Percentiles rank a stretch among this genome's conserved stretches.
Conservation (phyloP, 192 early-diverging fungal species). For the Entrophospora sp. region DNA sequence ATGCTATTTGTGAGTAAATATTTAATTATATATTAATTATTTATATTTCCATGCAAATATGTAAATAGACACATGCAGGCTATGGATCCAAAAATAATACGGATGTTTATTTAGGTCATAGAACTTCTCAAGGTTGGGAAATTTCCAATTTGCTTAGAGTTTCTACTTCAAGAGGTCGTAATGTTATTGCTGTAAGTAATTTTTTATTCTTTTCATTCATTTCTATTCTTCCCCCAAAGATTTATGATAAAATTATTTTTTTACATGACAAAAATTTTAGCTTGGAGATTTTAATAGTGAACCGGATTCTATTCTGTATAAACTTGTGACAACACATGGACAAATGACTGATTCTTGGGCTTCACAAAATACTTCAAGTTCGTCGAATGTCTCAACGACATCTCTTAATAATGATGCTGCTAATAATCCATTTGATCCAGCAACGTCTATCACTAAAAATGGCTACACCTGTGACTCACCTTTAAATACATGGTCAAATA, state of each 20-base stretch:
- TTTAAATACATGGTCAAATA: slow-evolving; percentile 43
- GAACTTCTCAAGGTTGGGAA: slow-evolving; percentile 47
- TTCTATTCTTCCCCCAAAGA: neutral
- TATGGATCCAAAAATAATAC: slow-evolving; percentile 34
- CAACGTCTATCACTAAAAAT: slow-evolving; percentile 31
- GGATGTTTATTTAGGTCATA: slow-evolving; percentile 40
- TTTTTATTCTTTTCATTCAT: neutral
- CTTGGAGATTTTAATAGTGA: slow-evolving; percentile 46
- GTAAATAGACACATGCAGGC: slow-evolving; percentile 50
- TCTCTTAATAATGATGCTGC: neutral
- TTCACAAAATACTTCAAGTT: slow-evolving; percentile 26
- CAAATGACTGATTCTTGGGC: slow-evolving; percentile 45
- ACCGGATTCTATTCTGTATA: slow-evolving; percentile 33
- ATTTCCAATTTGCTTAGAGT: slow-evolving; percentile 31
- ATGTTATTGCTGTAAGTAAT: slow-evolving; percentile 44
- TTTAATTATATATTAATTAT: neutral
- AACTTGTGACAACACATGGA: slow-evolving; percentile 36
- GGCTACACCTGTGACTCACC: slow-evolving; percentile 49
- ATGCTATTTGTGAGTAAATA: neutral
- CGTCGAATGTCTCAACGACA: slow-evolving; percentile 16
- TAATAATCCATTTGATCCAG: slow-evolving; percentile 17
- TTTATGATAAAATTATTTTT: neutral
- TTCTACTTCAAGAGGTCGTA: slow-evolving; percentile 37
- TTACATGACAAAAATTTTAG: slow-evolving; percentile 19
- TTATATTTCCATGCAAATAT: neutral